Base-by-base conservation (phyloP, 2,329 filamentous ascomycete genomes). In the Epichloe elymi region DNA sequence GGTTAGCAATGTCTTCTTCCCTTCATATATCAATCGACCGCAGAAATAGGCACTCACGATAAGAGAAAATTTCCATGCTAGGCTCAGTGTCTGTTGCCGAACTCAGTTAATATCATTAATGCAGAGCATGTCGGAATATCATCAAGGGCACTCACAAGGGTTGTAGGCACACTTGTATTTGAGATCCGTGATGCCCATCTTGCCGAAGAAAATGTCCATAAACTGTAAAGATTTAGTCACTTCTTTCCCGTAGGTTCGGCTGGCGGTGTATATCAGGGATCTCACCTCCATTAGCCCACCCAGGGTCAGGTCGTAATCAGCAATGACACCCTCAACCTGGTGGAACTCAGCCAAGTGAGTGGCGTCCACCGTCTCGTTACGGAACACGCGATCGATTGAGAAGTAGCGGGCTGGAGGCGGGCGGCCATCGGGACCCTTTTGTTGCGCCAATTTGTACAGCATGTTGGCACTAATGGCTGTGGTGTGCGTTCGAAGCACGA, bases 301-400 rank as follows among this genome's bases (percentile, higher is more conserved):
- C 17, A 97, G 79, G 0, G 91, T 94, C 55, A 98, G 76, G 37
- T 85, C 86, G 67, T 95, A 97, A 70, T 98, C 93, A 26, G 93
- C 93, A 70, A 98, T 97, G 48, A 98, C 91, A 69, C 93, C 93
- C 71, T 98, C 93, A 36, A 97, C 88, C 67, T 98, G 93, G 72
- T 98, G 93, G 77, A 98, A 98, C 69, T 98, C 93, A 39, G 89
- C 90, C 63, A 98, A 71, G 74, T 98, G 93, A 8, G 93, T 98
- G 14, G 90, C 90, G 63, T 98, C 93, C 53, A 98, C 90, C 3
- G 88, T 88, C 71, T 98, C 93, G 69, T 98, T 98, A 58, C 88
- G 82, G 83, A 98, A 98, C 54, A 98, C 93, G 50, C 93, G 83
- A 70, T 98, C 93, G 65, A 98, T 98, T 55, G 88, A 95, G 75